These are phyloP conservation scores for Scolecobasidium constrictum DNA, from an alignment of 2,329 filamentous ascomycete genomes.

Conservation along the genomic window DNA sequence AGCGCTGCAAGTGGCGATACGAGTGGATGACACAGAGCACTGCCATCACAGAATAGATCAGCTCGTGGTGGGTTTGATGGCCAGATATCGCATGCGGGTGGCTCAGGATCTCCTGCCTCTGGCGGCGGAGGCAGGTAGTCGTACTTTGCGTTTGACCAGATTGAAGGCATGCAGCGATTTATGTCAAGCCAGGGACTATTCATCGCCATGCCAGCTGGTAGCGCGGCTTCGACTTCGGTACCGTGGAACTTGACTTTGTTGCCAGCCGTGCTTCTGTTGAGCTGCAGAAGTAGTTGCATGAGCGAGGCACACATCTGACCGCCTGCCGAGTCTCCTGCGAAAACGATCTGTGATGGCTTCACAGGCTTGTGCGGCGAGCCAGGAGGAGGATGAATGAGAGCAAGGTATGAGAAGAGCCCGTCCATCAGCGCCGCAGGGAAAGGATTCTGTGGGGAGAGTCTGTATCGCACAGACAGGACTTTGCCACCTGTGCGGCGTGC, in stretches of 20 bases:
- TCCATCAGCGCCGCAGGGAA: slow-evolving; percentile 69
- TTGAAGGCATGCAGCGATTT: slow-evolving; percentile 49
- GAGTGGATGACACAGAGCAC: slow-evolving; percentile 50
- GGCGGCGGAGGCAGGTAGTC: slow-evolving; percentile 51
- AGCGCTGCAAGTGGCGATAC: slow-evolving; percentile 49
- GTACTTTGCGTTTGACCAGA: slow-evolving; percentile 40
- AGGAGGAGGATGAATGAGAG: slow-evolving; percentile 59
- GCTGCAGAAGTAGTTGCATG: slow-evolving; percentile 56
- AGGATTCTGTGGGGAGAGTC: slow-evolving; percentile 61
- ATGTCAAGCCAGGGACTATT: slow-evolving; percentile 65
- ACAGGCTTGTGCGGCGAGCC: slow-evolving; percentile 58
- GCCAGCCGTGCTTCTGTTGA: slow-evolving; percentile 35
- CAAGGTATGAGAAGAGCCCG: slow-evolving; percentile 60
- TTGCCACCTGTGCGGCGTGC: slow-evolving; percentile 57
- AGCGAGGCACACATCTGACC: slow-evolving; percentile 59
- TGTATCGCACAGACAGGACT: slow-evolving; percentile 62
- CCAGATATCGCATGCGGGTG: slow-evolving; percentile 40
- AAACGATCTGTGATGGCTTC: slow-evolving; percentile 52
- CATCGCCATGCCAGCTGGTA: slow-evolving; percentile 55
- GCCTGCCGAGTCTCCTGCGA: slow-evolving; percentile 67
- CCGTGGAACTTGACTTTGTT: slow-evolving; percentile 51
- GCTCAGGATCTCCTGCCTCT: slow-evolving; percentile 21
- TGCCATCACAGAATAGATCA: slow-evolving; percentile 36
- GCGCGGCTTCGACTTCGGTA: slow-evolving; percentile 43
- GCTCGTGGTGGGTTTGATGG: slow-evolving; percentile 32